Evolutionary conservation across 768 basidiomycete genomes (phyloP), one percentile per base, ranked within the genome.

Genomic region (Tylopilus plumbeoviolaceoides): DNA sequence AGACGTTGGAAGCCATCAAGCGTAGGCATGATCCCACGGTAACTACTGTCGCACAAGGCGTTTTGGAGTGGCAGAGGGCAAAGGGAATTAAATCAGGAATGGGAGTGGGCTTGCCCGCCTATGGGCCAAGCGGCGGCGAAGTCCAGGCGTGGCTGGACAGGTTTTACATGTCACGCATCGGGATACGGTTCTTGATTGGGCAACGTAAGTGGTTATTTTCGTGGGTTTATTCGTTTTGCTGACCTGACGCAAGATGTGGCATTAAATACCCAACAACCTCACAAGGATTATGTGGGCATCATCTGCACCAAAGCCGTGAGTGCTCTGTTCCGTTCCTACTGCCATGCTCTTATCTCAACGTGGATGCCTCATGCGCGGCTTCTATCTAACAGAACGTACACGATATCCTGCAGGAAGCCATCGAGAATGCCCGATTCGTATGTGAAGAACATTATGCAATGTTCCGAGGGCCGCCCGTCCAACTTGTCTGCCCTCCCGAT

Each of bases 61-160:
- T 99, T 7, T 75, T 98, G 50, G 95, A 99, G 67, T 98, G 93
- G 94, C 98, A 98, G 66, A 78, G 83, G 41, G 77, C 53, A 25
- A 67, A 63, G 15, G 65, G 65, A 17, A 58, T 67, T 2, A 66
- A 55, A 31, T 30, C 61, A 4, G 65, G 65, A 9, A 65, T 57
- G 57, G 65, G 65, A 14, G 44, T 66, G 20, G 64, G 63, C 0
- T 20, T 62, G 36, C 42, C 54, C 23, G 55, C 50, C 5, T 58
- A 85, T n/a, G 79, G 76, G 33, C 78, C 83, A 47, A 89, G 92
- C 47, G 89, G 89, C 8, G 75, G 87, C 33, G 91, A 94, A 62
- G 89, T 99, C 47, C 95, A 98, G 67, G 83, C 85, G n/a, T 98
- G 94, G 91, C 73, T 99, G 56, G 95, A 98, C 69, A 79, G 97